These are phyloP conservation scores for Acanthamoeba lenticulata DNA, from an alignment of 208 protist genomes.

Conservation along the genomic window DNA sequence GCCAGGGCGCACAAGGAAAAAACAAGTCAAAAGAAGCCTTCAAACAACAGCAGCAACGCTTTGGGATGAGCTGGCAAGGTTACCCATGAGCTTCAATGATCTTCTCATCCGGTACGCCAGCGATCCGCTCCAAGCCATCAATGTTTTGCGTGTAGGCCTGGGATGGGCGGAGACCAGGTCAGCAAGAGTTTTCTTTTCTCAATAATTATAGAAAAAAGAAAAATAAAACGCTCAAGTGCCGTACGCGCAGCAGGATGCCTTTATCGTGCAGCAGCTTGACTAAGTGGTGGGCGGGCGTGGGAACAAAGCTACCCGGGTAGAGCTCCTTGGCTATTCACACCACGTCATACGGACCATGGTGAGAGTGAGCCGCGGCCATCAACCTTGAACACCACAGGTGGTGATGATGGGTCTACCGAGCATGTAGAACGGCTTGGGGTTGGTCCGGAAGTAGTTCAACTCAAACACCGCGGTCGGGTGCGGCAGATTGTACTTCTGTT, in stretches of 20 bases:
- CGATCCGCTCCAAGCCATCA: slow-evolving; percentile 80
- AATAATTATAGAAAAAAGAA: no score
- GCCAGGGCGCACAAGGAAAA: no score
- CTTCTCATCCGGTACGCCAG: slow-evolving; percentile 72
- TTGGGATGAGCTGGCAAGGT: background rate
- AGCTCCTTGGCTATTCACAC: slow-evolving; percentile 59
- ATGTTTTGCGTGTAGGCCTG: slow-evolving; percentile 85
- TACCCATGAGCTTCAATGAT: slow-evolving; percentile 80
- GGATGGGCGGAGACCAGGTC: slow-evolving; percentile 93
- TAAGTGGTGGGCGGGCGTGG: slow-evolving; percentile 83
- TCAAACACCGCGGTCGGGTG: slow-evolving; percentile 85
- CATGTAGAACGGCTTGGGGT: slow-evolving; percentile 77
- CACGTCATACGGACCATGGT: slow-evolving; percentile 83
- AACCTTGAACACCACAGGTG: background rate
- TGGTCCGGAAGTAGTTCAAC: slow-evolving; percentile 78
- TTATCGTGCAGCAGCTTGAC: slow-evolving; percentile 74
- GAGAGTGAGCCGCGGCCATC: slow-evolving; percentile 87
- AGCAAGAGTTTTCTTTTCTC: slow-evolving; percentile 91
- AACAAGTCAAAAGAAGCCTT: background rate
- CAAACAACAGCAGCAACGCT: background rate
- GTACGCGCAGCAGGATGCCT: slow-evolving; percentile 70
- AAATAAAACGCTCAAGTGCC: no score
- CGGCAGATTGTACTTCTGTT: slow-evolving; percentile 91
- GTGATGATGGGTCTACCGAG: background rate
- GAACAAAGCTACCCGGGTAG: slow-evolving; percentile 80